A percentile compares a stretch with the other conserved stretches of the same genome.
Evolutionary conservation across 148 eudicot species (phyloP).

Genomic region (Tetragonia tetragonoides): DNA sequence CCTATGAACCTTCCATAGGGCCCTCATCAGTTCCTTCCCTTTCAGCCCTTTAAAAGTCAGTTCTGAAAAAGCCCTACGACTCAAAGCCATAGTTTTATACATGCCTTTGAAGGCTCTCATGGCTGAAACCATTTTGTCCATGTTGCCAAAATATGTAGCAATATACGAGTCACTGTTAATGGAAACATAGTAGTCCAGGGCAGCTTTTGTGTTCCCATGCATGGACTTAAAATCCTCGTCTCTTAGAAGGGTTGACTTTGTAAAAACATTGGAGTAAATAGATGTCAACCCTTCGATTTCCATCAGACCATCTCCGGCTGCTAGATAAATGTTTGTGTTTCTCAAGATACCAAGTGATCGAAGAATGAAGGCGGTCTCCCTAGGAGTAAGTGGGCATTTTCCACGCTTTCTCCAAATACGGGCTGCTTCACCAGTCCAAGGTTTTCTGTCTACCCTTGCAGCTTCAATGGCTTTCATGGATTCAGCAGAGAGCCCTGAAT

Average conservation of each 20-base stretch:
- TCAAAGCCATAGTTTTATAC: conserved; percentile 68
- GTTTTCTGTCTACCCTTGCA: conserved; percentile 71
- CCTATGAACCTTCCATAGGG: conserved; percentile 66
- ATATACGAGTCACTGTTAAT: conserved; percentile 77
- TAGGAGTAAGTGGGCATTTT: conserved; percentile 94
- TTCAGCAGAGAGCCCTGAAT: conserved; percentile 50
- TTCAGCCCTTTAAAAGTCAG: conserved; percentile 51
- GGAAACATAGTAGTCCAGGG: conserved; percentile 83
- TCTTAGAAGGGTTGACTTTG: conserved; percentile 62
- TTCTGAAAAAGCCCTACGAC: conserved; percentile 69
- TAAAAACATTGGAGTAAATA: conserved; percentile 58
- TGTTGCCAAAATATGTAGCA: conserved; percentile 93
- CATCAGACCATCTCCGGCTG: conserved; percentile 99
- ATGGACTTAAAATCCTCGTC: conserved; percentile 66
- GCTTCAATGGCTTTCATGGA: conserved; percentile 76
- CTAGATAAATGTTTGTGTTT: conserved; percentile 73
- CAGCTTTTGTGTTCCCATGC: conserved; percentile 99
- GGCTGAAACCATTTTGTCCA: conserved; percentile 99
- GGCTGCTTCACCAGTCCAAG: conserved; percentile 91
- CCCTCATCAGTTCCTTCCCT: conserved; percentile 52
- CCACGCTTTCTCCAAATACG: conserved; percentile 85
- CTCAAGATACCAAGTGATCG: conserved; percentile 69
- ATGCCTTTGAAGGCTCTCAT: conserved; percentile 80
- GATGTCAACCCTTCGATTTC: conserved; percentile 75
- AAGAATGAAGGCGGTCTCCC: conserved; percentile 79